Conservation (phyloP, 176 grass and related monocot species). For the Zea luxurians region DNA sequence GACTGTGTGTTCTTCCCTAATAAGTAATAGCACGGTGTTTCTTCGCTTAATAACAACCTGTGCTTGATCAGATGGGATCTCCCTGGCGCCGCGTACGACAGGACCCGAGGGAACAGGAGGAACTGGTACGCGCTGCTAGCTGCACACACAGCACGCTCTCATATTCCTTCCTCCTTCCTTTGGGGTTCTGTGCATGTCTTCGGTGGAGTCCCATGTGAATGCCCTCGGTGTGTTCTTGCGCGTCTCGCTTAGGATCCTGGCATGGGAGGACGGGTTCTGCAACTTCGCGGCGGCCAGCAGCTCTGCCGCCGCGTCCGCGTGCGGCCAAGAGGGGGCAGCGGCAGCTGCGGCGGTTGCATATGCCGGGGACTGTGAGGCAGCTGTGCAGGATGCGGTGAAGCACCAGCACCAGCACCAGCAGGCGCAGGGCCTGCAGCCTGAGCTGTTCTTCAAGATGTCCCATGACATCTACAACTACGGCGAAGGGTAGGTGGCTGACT, state of each 20-base stretch:
- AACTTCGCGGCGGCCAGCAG: conserved; percentile 84
- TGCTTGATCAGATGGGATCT: conserved; percentile 81
- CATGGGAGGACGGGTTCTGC: conserved; percentile 98
- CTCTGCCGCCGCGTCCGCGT: conserved; percentile 43
- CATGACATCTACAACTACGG: conserved; percentile 99
- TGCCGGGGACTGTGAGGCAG: conserved; percentile 46
- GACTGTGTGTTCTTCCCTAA: not conserved
- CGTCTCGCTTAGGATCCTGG: conserved; percentile 67
- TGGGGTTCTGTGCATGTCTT: not conserved
- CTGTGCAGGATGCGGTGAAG: conserved; percentile 28
- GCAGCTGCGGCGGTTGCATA: not conserved
- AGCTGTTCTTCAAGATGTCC: conserved; percentile 99
- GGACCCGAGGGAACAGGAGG: conserved; percentile 93
- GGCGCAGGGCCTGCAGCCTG: conserved; percentile 66
- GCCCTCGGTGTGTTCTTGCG: not conserved
- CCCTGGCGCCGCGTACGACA: conserved; percentile 73
- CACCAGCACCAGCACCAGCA: not conserved
- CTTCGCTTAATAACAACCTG: not conserved
- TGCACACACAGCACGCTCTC: not conserved
- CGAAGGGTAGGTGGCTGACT: conserved; percentile 55
- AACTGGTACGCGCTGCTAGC: conserved; percentile 61
- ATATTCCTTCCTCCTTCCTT: no score
- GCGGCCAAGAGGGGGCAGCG: conserved; percentile 46
- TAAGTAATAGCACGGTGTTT: no score
- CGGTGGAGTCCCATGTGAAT: not conserved